Base-by-base conservation (phyloP, 768 basidiomycete species). In the Hygrophorus pudorinus region DNA sequence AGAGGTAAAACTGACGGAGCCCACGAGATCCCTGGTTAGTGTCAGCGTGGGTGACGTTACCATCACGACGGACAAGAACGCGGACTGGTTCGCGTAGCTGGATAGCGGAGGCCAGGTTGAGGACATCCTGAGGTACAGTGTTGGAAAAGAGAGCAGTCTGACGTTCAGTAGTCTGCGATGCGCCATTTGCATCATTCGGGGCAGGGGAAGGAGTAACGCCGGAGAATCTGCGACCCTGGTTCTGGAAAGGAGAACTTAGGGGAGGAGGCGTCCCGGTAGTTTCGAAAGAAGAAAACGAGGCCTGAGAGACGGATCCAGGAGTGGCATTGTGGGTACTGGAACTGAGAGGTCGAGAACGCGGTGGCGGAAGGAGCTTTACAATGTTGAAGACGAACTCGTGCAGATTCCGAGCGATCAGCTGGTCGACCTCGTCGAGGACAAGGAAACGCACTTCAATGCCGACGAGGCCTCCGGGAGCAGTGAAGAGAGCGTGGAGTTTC, bases 81-180 rank as follows among this genome's bases (percentile, higher is more conserved):
- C 96, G 79, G 33, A 99, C 92, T 16, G 96, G 94, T 60, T 99
- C 96, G 42, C 86, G 80, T 9, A 99, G 76, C 56, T 96, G 87
- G 46, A 99, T 91, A 3, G 85, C 80, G 43, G 88, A 80, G 1
- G 92, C 92, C 33, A 99, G 81, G 60, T 93, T 97, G 50, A 99
- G 76, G 9, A 99, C 96, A 57, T 99, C 96, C 59, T 94, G 91
- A 12, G 91, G 94, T 13, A 96, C 93, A 2, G 96, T 99, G 60
- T 98, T 98, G 30, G 91, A 94, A 64, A 97, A 97, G n/a, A 90
- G 70, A 5, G 87, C 89, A 3, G 89, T 90, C 62, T 93, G 91
- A 18, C 92, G 81, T 52, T 93, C 90, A 38, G 84, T 72, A 1
- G 57, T 49, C 35, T 55, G 60, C 17, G 68, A 49, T 16, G 60